These are phyloP conservation scores for Aspergillus cristatus DNA, from an alignment of 495 filamentous ascomycete species.

Conservation along the genomic window DNA sequence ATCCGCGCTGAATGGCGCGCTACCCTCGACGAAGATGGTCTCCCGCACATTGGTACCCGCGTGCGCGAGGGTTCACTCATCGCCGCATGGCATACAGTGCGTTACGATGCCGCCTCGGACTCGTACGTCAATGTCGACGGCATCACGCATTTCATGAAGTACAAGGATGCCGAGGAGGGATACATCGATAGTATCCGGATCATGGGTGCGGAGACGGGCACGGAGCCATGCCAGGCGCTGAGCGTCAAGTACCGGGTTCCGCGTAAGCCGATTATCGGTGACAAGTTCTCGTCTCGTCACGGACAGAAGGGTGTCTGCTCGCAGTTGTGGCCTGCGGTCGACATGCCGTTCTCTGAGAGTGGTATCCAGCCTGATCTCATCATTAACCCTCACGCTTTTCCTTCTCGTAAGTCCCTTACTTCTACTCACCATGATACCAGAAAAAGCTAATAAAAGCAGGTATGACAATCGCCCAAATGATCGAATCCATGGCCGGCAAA, in stretches of 20 bases:
- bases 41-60: slow-evolving; percentile 66
- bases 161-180: slow-evolving; percentile 80
- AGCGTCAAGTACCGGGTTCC: slow-evolving; percentile 91
- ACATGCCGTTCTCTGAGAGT: slow-evolving; percentile 97
- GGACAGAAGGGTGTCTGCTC: slow-evolving; percentile 66
- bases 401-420: slow-evolving; percentile 57
- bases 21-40: slow-evolving; percentile 74
- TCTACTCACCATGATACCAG: not conserved
- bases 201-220: slow-evolving; percentile 71
- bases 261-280: slow-evolving; percentile 81
- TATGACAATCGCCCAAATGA: slow-evolving; percentile 99
- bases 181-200: slow-evolving; percentile 91
- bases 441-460: slow-evolving; percentile 19
- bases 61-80: slow-evolving; percentile 74
- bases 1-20: slow-evolving; percentile 55
- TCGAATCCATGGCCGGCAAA: slow-evolving; percentile 95
- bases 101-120: slow-evolving; percentile 54
- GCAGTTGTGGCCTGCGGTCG: slow-evolving; percentile 88
- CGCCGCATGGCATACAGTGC: slow-evolving; percentile 83
- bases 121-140: slow-evolving; percentile 65
- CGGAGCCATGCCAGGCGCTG: slow-evolving; percentile 72
- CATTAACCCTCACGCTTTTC: slow-evolving; percentile 99
- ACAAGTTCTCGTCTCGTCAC: slow-evolving; percentile 52
- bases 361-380: slow-evolving; percentile 96
- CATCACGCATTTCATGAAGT: slow-evolving; percentile 72